Evolutionary conservation across 176 grass and related monocot species (phyloP).

Genomic region (Pontederia crassipes): DNA sequence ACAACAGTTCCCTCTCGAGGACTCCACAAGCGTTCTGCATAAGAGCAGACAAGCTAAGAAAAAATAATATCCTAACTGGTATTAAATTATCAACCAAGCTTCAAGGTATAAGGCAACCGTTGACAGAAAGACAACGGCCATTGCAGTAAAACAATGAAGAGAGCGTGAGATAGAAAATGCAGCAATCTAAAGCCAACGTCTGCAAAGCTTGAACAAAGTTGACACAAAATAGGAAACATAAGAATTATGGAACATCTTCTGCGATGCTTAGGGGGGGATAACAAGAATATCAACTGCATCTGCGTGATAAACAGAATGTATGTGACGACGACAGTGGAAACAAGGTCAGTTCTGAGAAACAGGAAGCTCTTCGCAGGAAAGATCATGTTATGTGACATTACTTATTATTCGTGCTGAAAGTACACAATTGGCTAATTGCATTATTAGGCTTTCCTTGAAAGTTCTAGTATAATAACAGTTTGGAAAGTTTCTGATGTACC

Average conservation of each 20-base stretch:
- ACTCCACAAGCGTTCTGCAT: slow-evolving; percentile 74
- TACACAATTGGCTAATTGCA: background rate
- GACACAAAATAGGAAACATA: background rate
- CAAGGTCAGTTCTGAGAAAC: too few species aligned
- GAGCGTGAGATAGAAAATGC: too few species aligned
- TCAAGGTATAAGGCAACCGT: too few species aligned
- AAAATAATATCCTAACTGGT: too few species aligned
- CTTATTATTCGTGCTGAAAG: background rate
- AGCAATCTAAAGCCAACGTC: too few species aligned
- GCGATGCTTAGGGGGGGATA: background rate
- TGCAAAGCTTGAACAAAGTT: background rate
- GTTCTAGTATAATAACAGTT: background rate
- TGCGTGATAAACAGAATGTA: too few species aligned
- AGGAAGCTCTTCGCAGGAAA: too few species aligned
- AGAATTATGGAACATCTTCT: background rate
- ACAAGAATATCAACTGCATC: background rate
- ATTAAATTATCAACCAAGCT: too few species aligned
- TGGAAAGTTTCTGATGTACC: slow-evolving; percentile 24
- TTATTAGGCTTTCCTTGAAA: background rate
- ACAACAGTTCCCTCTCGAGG: slow-evolving; percentile 50
- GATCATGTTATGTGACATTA: too few species aligned
- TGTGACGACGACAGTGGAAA: too few species aligned
- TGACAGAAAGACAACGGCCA: too few species aligned
- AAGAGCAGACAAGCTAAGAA: background rate
- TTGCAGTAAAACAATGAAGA: too few species aligned